A percentile compares a stretch with the other conserved stretches of the same genome.
Evolutionary conservation across 768 basidiomycete genomes (phyloP).

Genomic region (Cystobasidium ongulense): DNA sequence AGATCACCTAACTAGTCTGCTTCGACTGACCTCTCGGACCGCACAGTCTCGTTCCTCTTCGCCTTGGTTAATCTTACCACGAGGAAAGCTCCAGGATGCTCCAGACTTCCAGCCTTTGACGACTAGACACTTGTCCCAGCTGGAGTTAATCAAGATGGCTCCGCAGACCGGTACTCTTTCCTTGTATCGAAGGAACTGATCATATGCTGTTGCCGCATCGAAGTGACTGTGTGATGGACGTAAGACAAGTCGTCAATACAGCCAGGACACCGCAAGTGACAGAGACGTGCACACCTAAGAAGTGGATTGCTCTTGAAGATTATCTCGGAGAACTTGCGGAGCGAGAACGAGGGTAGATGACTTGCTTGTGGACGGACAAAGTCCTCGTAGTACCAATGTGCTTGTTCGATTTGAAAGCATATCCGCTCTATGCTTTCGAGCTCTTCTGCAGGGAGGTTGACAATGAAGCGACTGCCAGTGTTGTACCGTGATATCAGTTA

Average conservation of each 20-base stretch:
- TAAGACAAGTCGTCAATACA: not conserved
- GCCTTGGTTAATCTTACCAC: constrained; percentile 97
- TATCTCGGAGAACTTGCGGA: constrained; percentile 88
- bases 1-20: not conserved
- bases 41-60: constrained; percentile 79
- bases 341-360: constrained; percentile 71
- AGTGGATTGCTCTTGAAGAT: constrained; percentile 60
- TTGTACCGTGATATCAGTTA: not conserved
- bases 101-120: constrained; percentile 97
- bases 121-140: constrained; percentile 92
- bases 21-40: constrained; percentile 66
- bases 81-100: constrained; percentile 97
- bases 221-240: constrained; percentile 42
- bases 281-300: constrained; percentile 51
- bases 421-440: constrained; percentile 81
- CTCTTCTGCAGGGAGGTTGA: constrained; percentile 91
- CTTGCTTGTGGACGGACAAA: constrained; percentile 88
- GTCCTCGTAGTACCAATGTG: constrained; percentile 84
- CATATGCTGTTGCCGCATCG: constrained; percentile 77
- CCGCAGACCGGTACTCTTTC: constrained; percentile 94
- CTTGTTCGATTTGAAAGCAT: constrained; percentile 98
- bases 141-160: constrained; percentile 85
- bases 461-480: constrained; percentile 70
- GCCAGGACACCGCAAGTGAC: not conserved
- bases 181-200: constrained; percentile 91